Evolutionary conservation across 129 eudicot species (phyloP).

Genomic region (Glebionis coronaria): DNA sequence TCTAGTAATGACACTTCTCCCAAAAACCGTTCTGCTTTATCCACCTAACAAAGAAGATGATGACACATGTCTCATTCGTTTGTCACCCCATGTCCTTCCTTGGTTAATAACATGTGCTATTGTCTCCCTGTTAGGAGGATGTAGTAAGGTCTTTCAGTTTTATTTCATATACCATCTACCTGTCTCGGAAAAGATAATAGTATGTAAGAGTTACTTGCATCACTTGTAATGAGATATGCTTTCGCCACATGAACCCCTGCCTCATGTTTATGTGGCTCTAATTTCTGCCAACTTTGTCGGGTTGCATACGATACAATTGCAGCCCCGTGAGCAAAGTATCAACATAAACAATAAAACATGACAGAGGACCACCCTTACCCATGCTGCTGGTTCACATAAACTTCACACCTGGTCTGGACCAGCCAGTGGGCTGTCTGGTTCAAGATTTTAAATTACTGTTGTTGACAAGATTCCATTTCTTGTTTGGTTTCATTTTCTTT

Average conservation of each 20-base stretch:
- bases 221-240: neutral
- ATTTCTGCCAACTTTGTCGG: slow-evolving; percentile 14
- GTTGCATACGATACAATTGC: neutral
- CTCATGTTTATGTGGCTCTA: neutral
- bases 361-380: slow-evolving; percentile 4
- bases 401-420: slow-evolving; percentile 19
- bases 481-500: neutral
- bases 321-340: neutral
- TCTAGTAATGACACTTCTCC: no score
- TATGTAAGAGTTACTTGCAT: no score
- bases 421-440: slow-evolving; percentile 7
- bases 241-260: neutral
- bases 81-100: no score
- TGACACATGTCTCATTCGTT: no score
- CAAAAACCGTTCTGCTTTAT: no score
- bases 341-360: slow-evolving; percentile 9
- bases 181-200: neutral
- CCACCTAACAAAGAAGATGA: no score
- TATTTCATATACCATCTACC: no score
- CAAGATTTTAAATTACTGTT: neutral
- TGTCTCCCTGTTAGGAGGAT: no score
- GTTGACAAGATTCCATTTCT: neutral
- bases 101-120: no score
- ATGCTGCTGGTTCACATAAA: neutral
- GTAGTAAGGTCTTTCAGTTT: no score